Evolutionary conservation across 495 filamentous ascomycete genomes (phyloP), one percentile per base, ranked within the genome.

Genomic region (Penicillium riverlandense): DNA sequence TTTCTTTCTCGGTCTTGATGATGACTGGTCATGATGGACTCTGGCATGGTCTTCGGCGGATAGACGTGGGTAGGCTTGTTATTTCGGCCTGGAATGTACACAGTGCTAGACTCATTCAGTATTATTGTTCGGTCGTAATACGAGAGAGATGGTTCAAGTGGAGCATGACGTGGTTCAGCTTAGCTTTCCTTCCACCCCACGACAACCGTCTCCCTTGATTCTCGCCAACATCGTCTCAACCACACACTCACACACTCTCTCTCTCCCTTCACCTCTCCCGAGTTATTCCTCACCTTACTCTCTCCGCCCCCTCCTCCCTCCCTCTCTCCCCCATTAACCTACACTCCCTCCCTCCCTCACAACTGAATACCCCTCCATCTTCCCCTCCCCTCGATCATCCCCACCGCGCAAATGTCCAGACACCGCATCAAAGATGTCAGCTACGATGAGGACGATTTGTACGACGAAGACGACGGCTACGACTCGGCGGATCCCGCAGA

Each of bases 391-490:
- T 50, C 45, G 29, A 30, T 43, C 36, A 28, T 29, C 49, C 9
- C 14, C 27, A 39, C 50, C 43, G 46, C 54, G 29, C 40, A 37
- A 22, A 74, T 74, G 70, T 74, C 70, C 47, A 61, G 60, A 49
- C 67, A 71, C 47, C 67, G 70, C 37, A 55, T 74, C n/a, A 74
- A 74, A 40, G 61, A 59, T 33, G 56, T 74, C 15, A 61, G 58
- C 31, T 72, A 70, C 43, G 69, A 72, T 16, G 70, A 72, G 8
- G 68, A 71, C 22, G 66, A 73, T 15, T 53, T 22, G 22, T 55
- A 59, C 40, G 53, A 66, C 29, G 57, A 55, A 29, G 65, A 73
- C 15, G 69, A 72, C 36, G 66, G 63, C 9, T 72, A 71, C 12
- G 66, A 63, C 22, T 68, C 65, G 12, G 60, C 55, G 7, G 68